Evolutionary conservation across 2,329 filamentous ascomycete genomes (phyloP).

Genomic region (Cercospora zeina): DNA sequence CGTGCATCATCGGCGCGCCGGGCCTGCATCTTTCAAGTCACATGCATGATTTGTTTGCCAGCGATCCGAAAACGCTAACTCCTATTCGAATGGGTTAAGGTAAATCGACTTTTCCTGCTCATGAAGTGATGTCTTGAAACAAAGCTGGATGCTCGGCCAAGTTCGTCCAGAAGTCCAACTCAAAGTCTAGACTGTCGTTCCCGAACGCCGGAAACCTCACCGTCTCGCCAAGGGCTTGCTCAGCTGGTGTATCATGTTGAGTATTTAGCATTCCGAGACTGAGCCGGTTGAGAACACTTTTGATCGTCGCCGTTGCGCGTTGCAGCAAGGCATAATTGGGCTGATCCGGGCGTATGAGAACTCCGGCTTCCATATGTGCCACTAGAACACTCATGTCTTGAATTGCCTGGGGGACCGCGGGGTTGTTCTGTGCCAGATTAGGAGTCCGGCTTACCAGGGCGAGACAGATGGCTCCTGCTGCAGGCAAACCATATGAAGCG

Average conservation of each 20-base stretch:
- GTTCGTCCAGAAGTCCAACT: conserved; percentile 39
- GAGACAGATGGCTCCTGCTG: conserved; percentile 40
- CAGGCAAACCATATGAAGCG: conserved; percentile 41
- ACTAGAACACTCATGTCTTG: conserved; percentile 40
- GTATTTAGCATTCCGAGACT: conserved; percentile 8
- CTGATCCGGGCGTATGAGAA: conserved; percentile 33
- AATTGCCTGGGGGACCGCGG: conserved; percentile 30
- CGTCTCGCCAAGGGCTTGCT: neutral
- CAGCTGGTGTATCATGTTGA: conserved; percentile 3
- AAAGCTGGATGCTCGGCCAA: conserved; percentile 38
- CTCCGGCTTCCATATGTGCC: conserved; percentile 38
- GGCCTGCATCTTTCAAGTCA: neutral
- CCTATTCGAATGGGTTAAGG: neutral
- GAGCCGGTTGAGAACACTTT: conserved; percentile 32
- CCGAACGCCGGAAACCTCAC: conserved; percentile 2
- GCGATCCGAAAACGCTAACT: neutral
- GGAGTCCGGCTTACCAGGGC: conserved; percentile 32
- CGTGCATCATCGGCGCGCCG: neutral
- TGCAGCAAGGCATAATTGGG: conserved; percentile 38
- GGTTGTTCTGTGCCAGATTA: neutral
- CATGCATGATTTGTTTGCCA: neutral
- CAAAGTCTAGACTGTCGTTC: conserved; percentile 30
- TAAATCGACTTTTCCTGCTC: neutral
- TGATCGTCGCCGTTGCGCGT: conserved; percentile 37
- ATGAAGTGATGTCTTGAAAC: conserved; percentile 9